Base-by-base conservation (phyloP, 768 basidiomycete species). In the Lactarius hatsudake region DNA sequence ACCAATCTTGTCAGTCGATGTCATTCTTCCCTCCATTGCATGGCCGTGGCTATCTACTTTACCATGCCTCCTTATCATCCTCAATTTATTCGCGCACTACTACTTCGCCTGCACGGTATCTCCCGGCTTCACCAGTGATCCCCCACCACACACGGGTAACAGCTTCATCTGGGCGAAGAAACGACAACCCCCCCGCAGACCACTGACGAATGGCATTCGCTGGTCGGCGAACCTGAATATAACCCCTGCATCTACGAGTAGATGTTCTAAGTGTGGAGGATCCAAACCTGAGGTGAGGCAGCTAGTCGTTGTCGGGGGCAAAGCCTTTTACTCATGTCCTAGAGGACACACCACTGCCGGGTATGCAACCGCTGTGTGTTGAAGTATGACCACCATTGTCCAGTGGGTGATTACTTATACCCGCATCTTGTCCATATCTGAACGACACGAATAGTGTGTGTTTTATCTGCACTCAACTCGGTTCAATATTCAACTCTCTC, bases 261-360 rank as follows among this genome's bases (percentile, higher is more conserved):
- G 51, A 15, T 72, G 38, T 62, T 56, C 58, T 43, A 63, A 64
- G 55, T 69, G 72, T 72, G 28, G 74, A 55, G 51, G 61, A 55
- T 36, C 43, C 43, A 45, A 59, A 68, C 65, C 56, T 40, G 56
- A 71, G 69, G 71, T 71, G 65, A 61, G 60, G 26, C 8, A 34
- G 8, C 9, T 30, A 5, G 43, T 20, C 15, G 17, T 65, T 26
- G 5, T 62, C 20, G 45, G 9, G 18, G 30, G 9, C 45, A 18
- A 26, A n/a, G n/a, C 45, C 20, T 13, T 17, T 38, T 61, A 26
- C 43, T n/a, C 40, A 23, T 30, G 28, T 34, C 26, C 28, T 28
- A 96, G 94, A 87, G 95, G 78, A 84, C 95, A 10, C 95, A 98
- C 75, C 95, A 96, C 77, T 97, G 95, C 78, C 84, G 88, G 30